These are phyloP conservation scores for Moesziomyces sp. DNA, from an alignment of 1,284 basidiomycete species.

Conservation along the genomic window DNA sequence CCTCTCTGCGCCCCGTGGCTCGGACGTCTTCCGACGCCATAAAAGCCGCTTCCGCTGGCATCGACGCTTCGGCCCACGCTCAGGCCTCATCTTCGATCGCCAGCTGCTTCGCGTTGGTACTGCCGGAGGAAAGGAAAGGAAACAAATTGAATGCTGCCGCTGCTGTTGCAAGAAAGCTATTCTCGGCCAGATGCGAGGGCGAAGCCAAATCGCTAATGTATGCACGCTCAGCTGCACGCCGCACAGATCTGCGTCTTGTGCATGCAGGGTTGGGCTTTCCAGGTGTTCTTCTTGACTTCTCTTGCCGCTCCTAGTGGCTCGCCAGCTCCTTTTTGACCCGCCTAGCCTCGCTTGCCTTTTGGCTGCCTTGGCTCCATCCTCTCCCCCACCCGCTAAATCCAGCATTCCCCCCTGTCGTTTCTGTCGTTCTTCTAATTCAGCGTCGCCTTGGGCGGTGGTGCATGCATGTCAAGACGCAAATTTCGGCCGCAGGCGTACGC, in stretches of 20 bases:
- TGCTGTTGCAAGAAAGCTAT: background rate
- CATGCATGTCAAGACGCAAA: background rate
- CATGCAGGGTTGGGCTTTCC: conserved; percentile 15
- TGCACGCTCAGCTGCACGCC: conserved; percentile 31
- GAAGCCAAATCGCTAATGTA: background rate
- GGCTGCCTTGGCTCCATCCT: too few relatives aligned
- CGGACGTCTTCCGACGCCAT: too few relatives aligned
- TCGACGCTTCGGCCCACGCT: background rate
- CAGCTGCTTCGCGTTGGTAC: too few relatives aligned
- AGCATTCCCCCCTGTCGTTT: background rate
- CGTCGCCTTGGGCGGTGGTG: background rate
- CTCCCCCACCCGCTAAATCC: background rate
- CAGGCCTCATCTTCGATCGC: background rate
- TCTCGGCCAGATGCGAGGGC: conserved; percentile 3
- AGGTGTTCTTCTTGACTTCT: conserved; percentile 6
- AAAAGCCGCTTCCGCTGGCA: background rate
- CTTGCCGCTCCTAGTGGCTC: conserved; percentile 6
- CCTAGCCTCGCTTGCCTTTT: background rate
- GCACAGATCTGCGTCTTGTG: conserved; percentile 41
- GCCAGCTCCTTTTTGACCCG: background rate
- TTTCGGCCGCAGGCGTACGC: too few relatives aligned
- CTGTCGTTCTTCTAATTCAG: background rate
- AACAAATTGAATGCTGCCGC: background rate
- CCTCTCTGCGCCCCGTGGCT: too few relatives aligned
- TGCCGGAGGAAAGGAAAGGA: too few relatives aligned